A percentile compares a stretch with the other conserved stretches of the same genome.
These are phyloP conservation scores for Yamadazyma triangularis DNA, from an alignment of 1,139 yeast species.

Conservation along the genomic window DNA sequence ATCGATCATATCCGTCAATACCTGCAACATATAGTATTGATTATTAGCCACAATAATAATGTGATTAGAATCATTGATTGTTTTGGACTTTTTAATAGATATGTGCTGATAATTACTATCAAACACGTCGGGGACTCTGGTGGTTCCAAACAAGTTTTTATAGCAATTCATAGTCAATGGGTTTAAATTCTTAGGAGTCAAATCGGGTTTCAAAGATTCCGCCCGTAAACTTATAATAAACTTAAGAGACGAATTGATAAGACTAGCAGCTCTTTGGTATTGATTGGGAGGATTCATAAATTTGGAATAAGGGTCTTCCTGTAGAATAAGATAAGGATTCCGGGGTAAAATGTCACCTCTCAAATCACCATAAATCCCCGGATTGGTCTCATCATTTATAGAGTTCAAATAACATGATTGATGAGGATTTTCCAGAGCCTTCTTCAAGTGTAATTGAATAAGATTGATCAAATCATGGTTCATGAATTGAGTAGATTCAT, in stretches of 20 bases:
- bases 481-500: constrained; percentile 43
- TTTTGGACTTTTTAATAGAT: constrained; percentile 22
- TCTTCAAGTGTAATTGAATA: constrained; percentile 50
- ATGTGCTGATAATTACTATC: constrained; percentile 21
- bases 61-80: constrained; percentile 37
- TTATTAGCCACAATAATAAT: constrained; percentile 53
- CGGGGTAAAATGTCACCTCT: constrained; percentile 67
- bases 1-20: constrained; percentile 34
- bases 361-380: constrained; percentile 65
- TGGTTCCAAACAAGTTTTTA: constrained; percentile 60
- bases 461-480: constrained; percentile 34
- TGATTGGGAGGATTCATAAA: constrained; percentile 59
- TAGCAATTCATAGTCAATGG: constrained; percentile 68
- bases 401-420: constrained; percentile 54
- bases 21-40: constrained; percentile 60
- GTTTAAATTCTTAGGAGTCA: constrained; percentile 44
- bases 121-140: constrained; percentile 52
- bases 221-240: constrained; percentile 57
- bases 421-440: constrained; percentile 35
- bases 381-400: constrained; percentile 54
- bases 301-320: constrained; percentile 62
- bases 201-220: constrained; percentile 52
- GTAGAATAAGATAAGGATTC: constrained; percentile 68
- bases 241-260: constrained; percentile 61
- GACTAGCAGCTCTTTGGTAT: constrained; percentile 60